These are phyloP conservation scores for Graphiopsis chlorocephala DNA, from an alignment of 2,329 filamentous ascomycete species.

Conservation along the genomic window DNA sequence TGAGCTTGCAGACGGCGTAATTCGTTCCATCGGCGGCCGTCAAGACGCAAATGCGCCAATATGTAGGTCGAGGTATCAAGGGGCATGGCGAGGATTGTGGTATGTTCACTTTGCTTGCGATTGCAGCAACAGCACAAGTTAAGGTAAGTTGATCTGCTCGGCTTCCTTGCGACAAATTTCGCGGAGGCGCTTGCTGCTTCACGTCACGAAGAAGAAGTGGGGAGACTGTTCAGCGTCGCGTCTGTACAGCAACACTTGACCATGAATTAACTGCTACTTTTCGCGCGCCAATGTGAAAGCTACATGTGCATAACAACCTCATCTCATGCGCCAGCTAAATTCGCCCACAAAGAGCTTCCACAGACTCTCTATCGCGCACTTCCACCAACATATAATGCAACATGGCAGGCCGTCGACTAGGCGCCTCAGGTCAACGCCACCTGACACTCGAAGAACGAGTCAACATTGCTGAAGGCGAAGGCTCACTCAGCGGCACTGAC, in stretches of 20 bases:
- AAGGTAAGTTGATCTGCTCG: neutral
- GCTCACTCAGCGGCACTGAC: conserved; percentile 20
- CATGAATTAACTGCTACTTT: neutral
- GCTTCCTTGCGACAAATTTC: conserved; percentile 5
- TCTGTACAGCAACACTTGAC: neutral
- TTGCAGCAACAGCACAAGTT: neutral
- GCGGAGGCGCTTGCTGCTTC: neutral
- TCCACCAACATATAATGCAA: conserved; percentile 15
- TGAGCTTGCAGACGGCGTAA: conserved; percentile 83
- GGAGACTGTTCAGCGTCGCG: neutral
- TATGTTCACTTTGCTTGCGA: neutral
- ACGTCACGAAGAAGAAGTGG: neutral
- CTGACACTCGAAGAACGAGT: conserved; percentile 19
- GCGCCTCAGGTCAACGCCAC: conserved; percentile 13
- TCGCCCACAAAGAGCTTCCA: neutral
- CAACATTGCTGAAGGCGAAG: conserved; percentile 22
- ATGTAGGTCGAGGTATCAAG: conserved; percentile 92
- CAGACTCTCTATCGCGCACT: neutral
- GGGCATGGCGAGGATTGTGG: conserved; percentile 63
- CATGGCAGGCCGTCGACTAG: conserved; percentile 19
- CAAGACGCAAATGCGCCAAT: conserved; percentile 66
- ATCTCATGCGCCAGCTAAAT: neutral
- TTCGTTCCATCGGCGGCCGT: conserved; percentile 94
- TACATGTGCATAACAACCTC: neutral
- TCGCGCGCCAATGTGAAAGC: neutral